A percentile compares a stretch with the other conserved stretches of the same genome.
These are phyloP conservation scores for Sphagnum fallax DNA, from an alignment of 228 moss, liverwort and hornwort genomes.

Conservation along the genomic window DNA sequence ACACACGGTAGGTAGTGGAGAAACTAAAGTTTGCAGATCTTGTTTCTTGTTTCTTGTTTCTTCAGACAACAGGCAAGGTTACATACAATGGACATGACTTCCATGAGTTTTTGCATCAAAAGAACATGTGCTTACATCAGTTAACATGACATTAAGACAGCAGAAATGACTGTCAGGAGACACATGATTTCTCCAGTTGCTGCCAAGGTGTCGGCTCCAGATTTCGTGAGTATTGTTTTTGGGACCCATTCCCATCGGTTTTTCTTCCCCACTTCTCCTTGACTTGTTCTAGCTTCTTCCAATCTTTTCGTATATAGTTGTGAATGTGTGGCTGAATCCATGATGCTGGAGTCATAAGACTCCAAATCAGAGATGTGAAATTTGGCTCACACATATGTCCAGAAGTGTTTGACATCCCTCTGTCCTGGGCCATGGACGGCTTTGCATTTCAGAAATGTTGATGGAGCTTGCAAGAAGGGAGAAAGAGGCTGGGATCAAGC, in stretches of 20 bases:
- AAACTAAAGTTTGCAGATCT: too few species aligned
- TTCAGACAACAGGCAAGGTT: constrained; percentile 33
- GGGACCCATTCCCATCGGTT: too few species aligned
- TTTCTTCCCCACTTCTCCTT: too few species aligned
- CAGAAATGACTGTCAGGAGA: constrained; percentile 82
- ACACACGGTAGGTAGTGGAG: too few species aligned
- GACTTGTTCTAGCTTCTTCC: too few species aligned
- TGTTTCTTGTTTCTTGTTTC: neutral
- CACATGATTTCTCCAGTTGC: constrained; percentile 67
- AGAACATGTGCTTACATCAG: constrained; percentile 74
- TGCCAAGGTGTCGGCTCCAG: constrained; percentile 77
- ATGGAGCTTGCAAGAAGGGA: constrained; percentile 72
- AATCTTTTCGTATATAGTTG: too few species aligned
- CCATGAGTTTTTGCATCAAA: constrained; percentile 64
- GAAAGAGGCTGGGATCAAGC: constrained; percentile 73
- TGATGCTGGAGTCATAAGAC: too few species aligned
- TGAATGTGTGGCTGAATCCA: too few species aligned
- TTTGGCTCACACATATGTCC: too few species aligned
- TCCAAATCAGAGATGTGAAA: too few species aligned
- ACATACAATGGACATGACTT: constrained; percentile 78
- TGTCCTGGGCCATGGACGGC: too few species aligned
- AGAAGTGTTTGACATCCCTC: too few species aligned
- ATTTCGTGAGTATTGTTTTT: constrained; percentile 29
- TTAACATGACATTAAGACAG: constrained; percentile 66
- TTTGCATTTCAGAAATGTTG: constrained; percentile 54